These are phyloP conservation scores for Cornus suecica DNA, from an alignment of 148 eudicot species.

Conservation along the genomic window DNA sequence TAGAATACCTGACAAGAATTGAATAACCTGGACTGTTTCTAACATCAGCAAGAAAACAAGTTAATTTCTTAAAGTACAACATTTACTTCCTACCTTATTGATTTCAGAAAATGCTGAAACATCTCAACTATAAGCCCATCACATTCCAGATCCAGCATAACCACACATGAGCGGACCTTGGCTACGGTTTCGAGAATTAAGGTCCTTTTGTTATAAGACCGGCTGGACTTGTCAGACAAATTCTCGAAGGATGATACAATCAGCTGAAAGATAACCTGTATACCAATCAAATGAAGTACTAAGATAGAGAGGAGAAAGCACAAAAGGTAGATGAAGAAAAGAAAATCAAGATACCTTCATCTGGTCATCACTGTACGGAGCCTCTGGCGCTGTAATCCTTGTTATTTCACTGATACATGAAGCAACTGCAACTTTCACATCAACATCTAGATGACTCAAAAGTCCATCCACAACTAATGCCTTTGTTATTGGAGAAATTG, in stretches of 20 bases:
- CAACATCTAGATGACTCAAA: slow-evolving; percentile 58
- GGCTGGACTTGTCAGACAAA: slow-evolving; percentile 60
- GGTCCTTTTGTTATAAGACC: slow-evolving; percentile 59
- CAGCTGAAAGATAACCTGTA: slow-evolving; percentile 78
- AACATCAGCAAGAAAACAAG: neutral
- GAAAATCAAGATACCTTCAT: slow-evolving; percentile 63
- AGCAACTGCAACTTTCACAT: slow-evolving; percentile 85
- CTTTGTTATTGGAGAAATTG: slow-evolving; percentile 61
- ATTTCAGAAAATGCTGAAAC: slow-evolving; percentile 73
- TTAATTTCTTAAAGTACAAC: too few species aligned
- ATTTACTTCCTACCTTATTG: slow-evolving; percentile 58
- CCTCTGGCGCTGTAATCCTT: slow-evolving; percentile 96
- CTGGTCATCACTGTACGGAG: slow-evolving; percentile 82
- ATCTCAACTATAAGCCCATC: slow-evolving; percentile 70
- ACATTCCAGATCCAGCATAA: slow-evolving; percentile 97
- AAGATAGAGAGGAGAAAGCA: neutral
- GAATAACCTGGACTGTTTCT: neutral
- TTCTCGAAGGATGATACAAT: slow-evolving; percentile 86
- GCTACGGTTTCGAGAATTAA: slow-evolving; percentile 86
- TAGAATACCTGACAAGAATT: neutral
- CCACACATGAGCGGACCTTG: slow-evolving; percentile 92
- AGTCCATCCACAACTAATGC: slow-evolving; percentile 61
- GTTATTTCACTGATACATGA: slow-evolving; percentile 97
- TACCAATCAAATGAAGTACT: slow-evolving; percentile 1
- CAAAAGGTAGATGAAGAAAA: neutral